Conservation (phyloP, 2,329 filamentous ascomycete genomes). For the Fusarium albidum region DNA sequence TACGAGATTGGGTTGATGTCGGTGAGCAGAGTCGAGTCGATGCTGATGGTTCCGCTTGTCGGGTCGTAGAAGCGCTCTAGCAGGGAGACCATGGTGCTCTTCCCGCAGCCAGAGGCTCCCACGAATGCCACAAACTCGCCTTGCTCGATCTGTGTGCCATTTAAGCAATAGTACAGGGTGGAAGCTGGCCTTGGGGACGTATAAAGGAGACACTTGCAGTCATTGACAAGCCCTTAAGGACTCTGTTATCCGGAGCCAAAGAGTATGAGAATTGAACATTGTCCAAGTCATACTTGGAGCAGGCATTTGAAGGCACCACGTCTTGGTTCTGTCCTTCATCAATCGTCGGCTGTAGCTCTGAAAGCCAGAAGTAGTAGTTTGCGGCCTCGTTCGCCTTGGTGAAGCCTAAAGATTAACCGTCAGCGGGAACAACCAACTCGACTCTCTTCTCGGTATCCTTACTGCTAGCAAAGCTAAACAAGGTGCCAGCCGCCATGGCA, state of each 20-base stretch:
- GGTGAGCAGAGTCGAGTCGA: conserved; percentile 43
- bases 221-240: conserved; percentile 19
- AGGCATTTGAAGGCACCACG: conserved; percentile 24
- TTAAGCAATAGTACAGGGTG: not conserved
- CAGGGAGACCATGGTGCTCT: conserved; percentile 65
- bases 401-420: conserved; percentile 44
- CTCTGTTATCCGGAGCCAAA: conserved; percentile 17
- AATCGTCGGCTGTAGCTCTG: conserved; percentile 11
- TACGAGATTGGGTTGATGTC: too few relatives aligned
- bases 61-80: conserved; percentile 54
- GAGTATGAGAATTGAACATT: conserved; percentile 50
- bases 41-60: conserved; percentile 51
- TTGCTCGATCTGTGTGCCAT: conserved; percentile 53
- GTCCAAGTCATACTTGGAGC: conserved; percentile 52
- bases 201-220: conserved; percentile 46
- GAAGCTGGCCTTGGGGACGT: too few relatives aligned
- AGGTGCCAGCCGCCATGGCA: conserved; percentile 46
- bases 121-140: conserved; percentile 61
- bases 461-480: conserved; percentile 56
- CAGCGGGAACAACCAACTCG: not conserved
- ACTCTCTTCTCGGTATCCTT: conserved; percentile 15
- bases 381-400: conserved; percentile 57
- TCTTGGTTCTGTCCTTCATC: conserved; percentile 11
- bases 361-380: conserved; percentile 59
- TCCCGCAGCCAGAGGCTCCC: conserved; percentile 60